These are phyloP conservation scores for Holtermanniella nyarrowii DNA, from an alignment of 768 basidiomycete species.

Conservation along the genomic window DNA sequence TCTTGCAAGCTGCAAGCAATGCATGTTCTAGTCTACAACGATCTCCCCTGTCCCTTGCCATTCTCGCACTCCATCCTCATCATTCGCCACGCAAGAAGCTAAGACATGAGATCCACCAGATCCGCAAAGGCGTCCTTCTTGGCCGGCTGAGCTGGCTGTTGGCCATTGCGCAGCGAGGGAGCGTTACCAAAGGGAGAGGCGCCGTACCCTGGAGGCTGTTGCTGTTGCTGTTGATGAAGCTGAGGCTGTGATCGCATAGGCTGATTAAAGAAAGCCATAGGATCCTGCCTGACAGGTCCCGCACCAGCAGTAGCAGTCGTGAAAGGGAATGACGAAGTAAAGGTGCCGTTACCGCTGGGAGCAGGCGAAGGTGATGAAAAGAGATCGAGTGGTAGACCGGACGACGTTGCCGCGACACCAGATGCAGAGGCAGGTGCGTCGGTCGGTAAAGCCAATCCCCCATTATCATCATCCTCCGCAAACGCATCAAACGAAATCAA, in stretches of 20 bases:
- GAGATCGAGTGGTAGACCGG: constrained; percentile 39
- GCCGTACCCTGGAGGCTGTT: constrained; percentile 1
- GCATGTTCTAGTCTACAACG: too few species aligned
- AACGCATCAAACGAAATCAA: constrained; percentile 43
- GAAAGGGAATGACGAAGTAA: constrained; percentile 8
- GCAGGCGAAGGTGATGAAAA: constrained; percentile 25
- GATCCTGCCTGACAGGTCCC: constrained; percentile 21
- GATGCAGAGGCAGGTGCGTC: constrained; percentile 9
- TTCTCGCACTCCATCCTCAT: too few species aligned
- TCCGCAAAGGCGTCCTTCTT: constrained; percentile 43
- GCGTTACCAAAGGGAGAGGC: neutral
- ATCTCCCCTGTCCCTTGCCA: too few species aligned
- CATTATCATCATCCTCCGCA: constrained; percentile 39
- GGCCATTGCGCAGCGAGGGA: constrained; percentile 3
- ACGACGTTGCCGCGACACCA: constrained; percentile 17
- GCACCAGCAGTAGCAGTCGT: constrained; percentile 3
- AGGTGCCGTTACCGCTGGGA: constrained; percentile 4
- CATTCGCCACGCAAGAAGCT: too few species aligned
- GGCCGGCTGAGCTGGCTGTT: constrained; percentile 12
- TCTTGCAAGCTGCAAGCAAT: too few species aligned
- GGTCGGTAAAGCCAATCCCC: constrained; percentile 25
- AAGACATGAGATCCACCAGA: constrained; percentile 38
- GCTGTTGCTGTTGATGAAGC: constrained; percentile 8
- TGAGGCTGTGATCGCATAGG: constrained; percentile 7
- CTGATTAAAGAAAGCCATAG: constrained; percentile 39